Percentiles rank a stretch among this genome's conserved stretches.
phyloP scores from a whole-genome alignment of 73 alveolate genomes.

The Stentor roeselii region DNA sequence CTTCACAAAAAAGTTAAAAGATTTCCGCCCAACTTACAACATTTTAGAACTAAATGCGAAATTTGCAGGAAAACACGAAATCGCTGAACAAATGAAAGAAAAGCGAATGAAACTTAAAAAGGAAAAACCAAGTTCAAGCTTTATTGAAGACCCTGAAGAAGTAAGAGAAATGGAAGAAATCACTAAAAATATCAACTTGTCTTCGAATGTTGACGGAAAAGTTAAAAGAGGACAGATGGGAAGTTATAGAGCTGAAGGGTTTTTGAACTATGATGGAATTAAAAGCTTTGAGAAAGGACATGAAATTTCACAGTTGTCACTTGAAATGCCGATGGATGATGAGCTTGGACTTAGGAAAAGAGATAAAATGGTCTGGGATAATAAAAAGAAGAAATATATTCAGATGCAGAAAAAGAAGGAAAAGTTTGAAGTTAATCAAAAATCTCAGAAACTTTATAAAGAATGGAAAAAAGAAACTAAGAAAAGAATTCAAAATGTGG shows the following conservation, averaged over 20 bases:
- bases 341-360: constrained; percentile 46
- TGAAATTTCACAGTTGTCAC: constrained; percentile 34
- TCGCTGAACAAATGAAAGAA: constrained; percentile 1
- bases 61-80: constrained; percentile 23
- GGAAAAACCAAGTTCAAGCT: neutral
- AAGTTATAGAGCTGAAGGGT: constrained; percentile 33
- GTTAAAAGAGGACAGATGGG: constrained; percentile 37
- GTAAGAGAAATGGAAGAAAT: constrained; percentile 19
- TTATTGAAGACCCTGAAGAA: constrained; percentile 25
- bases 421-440: constrained; percentile 43
- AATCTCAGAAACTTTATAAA: constrained; percentile 61
- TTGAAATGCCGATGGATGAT: constrained; percentile 58
- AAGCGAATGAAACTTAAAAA: constrained; percentile 16
- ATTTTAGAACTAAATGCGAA: constrained; percentile 52
- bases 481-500: constrained; percentile 52
- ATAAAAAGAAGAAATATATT: constrained; percentile 57
- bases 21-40: constrained; percentile 63
- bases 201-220: constrained; percentile 16
- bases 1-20: constrained; percentile 66
- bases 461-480: constrained; percentile 73
- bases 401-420: constrained; percentile 52
- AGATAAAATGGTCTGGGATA: constrained; percentile 72
- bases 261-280: constrained; percentile 32
- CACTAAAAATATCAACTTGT: constrained; percentile 30
- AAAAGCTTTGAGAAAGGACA: constrained; percentile 32